phyloP scores from a whole-genome alignment of 768 basidiomycete species.

The Exsudoporus frostii region DNA sequence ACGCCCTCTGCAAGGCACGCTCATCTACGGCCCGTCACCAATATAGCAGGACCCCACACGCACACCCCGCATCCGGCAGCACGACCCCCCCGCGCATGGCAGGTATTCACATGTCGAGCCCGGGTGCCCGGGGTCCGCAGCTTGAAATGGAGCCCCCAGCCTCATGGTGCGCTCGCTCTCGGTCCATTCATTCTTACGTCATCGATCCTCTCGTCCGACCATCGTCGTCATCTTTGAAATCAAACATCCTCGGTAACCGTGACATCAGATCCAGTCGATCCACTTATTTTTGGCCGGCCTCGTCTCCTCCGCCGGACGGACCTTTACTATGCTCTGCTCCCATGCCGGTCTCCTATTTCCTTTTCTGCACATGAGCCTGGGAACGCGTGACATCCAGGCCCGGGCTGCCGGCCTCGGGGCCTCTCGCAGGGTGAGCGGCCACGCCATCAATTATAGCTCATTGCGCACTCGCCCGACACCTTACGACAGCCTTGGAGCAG shows the following conservation, averaged over 20 bases:
- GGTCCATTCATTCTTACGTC: slow-evolving; percentile 6
- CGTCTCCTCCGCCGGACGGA: slow-evolving; percentile 14
- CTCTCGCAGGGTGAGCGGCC: neutral
- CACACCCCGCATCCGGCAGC: neutral
- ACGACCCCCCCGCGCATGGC: slow-evolving; percentile 14
- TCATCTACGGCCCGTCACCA: neutral
- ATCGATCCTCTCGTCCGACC: neutral
- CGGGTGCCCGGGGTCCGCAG: slow-evolving; percentile 14
- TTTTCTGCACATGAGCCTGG: slow-evolving; percentile 12
- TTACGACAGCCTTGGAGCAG: no score
- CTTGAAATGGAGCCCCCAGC: slow-evolving; percentile 1
- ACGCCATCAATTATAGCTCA: neutral
- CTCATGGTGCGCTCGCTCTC: slow-evolving; percentile 14
- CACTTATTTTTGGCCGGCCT: neutral
- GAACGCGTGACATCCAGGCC: slow-evolving; percentile 1
- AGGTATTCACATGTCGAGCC: slow-evolving; percentile 29
- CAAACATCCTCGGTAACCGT: slow-evolving; percentile 14
- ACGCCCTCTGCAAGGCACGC: slow-evolving; percentile 16
- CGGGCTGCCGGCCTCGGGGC: neutral
- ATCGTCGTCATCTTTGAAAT: neutral
- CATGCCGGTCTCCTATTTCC: slow-evolving; percentile 9
- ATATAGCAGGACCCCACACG: slow-evolving; percentile 15
- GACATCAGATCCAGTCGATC: slow-evolving; percentile 6
- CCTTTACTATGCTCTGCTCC: no score
- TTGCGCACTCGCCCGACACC: no score